A percentile compares a stretch with the other conserved stretches of the same genome.
Evolutionary conservation across 2,329 filamentous ascomycete genomes (phyloP).

Genomic region (Sphaerulina populicola): DNA sequence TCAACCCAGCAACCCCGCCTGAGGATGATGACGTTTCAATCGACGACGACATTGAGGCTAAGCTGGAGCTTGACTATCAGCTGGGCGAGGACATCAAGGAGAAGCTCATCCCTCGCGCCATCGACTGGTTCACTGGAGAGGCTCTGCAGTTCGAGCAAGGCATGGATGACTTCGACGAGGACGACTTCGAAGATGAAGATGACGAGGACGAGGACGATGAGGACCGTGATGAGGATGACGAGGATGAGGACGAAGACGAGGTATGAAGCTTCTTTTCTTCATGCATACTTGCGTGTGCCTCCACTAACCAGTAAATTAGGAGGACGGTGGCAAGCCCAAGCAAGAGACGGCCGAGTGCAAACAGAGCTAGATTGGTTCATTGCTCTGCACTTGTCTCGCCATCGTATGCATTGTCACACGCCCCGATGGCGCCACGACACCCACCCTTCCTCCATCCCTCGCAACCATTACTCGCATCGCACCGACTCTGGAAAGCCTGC

Average conservation of each 20-base stretch:
- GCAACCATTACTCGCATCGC: neutral
- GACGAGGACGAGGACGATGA: conserved; percentile 86
- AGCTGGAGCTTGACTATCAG: conserved; percentile 96
- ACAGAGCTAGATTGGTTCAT: conserved; percentile 57
- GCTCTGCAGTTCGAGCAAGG: conserved; percentile 93
- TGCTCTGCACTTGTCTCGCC: neutral
- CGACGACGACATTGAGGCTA: conserved; percentile 88
- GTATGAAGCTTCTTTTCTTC: conserved; percentile 28
- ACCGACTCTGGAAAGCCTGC: neutral
- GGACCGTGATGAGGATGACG: conserved; percentile 72
- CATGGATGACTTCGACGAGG: conserved; percentile 73
- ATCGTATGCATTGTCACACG: neutral
- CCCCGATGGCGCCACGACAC: neutral
- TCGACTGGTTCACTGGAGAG: conserved; percentile 99
- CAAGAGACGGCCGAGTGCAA: conserved; percentile 94
- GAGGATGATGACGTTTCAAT: conserved; percentile 70
- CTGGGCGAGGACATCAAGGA: conserved; percentile 99
- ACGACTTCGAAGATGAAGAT: conserved; percentile 80
- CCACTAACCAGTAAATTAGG: conserved; percentile 20
- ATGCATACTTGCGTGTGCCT: neutral
- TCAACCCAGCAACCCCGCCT: conserved; percentile 85
- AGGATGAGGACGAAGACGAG: conserved; percentile 49
- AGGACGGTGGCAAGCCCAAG: conserved; percentile 88
- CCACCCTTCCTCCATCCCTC: neutral
- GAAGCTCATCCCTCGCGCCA: conserved; percentile 95